Conservation (phyloP, 164 flowering plant genomes). For the Piper longum region DNA sequence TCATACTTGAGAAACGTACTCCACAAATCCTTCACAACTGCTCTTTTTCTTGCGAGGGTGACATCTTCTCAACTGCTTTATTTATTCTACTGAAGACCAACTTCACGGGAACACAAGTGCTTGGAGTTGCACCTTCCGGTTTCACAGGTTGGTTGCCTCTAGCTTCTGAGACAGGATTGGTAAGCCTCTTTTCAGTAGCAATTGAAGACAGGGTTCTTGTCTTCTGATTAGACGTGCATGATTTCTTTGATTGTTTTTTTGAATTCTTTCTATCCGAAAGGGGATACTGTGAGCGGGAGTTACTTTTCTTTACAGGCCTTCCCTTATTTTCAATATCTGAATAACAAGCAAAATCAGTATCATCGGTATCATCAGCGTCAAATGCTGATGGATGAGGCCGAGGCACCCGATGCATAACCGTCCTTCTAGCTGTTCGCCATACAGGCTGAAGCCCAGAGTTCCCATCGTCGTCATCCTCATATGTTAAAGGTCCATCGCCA, state of each 20-base stretch:
- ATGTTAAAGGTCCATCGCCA: slow-evolving; percentile 9
- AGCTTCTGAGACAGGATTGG: slow-evolving; percentile 12
- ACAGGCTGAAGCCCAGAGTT: slow-evolving; percentile 35
- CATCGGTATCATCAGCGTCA: slow-evolving; percentile 33
- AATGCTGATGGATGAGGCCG: slow-evolving; percentile 43
- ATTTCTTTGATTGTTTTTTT: slow-evolving; percentile 43
- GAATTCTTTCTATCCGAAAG: slow-evolving; percentile 21
- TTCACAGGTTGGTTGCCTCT: slow-evolving; percentile 23
- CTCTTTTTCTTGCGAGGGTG: slow-evolving; percentile 24
- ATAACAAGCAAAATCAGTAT: slow-evolving; percentile 18
- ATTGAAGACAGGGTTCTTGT: slow-evolving; percentile 75
- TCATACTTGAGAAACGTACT: slow-evolving; percentile 7
- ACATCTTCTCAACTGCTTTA: slow-evolving; percentile 69
- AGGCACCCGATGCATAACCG: slow-evolving; percentile 58
- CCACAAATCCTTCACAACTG: slow-evolving; percentile 15
- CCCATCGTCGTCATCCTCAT: slow-evolving; percentile 22
- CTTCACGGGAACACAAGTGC: slow-evolving; percentile 82
- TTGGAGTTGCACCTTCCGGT: slow-evolving; percentile 31
- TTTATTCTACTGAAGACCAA: slow-evolving; percentile 79
- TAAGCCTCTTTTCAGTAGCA: slow-evolving; percentile 28
- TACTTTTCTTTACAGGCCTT: slow-evolving; percentile 14
- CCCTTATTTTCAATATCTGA: slow-evolving; percentile 25
- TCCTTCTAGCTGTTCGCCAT: slow-evolving; percentile 91
- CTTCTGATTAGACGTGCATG: slow-evolving; percentile 46
- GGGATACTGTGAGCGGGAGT: slow-evolving; percentile 16